phyloP scores from a whole-genome alignment of 345 rosid species.

The Syzygium aqueum region DNA sequence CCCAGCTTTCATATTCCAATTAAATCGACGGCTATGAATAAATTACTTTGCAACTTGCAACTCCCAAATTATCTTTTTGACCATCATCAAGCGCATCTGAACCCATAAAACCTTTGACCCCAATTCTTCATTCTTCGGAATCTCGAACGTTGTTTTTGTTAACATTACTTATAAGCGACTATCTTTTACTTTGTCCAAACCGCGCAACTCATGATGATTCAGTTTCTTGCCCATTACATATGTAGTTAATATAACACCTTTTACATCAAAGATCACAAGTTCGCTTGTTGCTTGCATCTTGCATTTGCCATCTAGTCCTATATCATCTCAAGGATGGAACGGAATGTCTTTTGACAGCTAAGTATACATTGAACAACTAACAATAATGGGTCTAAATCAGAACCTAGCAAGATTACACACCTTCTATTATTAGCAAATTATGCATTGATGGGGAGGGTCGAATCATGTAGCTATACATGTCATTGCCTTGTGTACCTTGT shows the following conservation, averaged over 20 bases:
- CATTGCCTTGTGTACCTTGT: neutral
- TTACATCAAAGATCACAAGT: neutral
- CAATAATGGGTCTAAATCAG: neutral
- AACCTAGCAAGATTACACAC: neutral
- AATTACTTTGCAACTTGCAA: neutral
- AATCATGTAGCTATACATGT: neutral
- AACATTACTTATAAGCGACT: neutral
- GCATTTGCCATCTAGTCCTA: slow-evolving; percentile 5
- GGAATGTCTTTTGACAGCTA: neutral
- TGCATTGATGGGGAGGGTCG: neutral
- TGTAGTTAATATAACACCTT: neutral
- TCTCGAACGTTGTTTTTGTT: neutral
- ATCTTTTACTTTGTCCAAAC: neutral
- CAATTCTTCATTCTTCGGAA: neutral
- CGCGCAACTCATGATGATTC: neutral
- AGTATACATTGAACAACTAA: neutral
- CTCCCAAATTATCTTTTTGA: slow-evolving; percentile 6
- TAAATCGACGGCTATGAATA: neutral
- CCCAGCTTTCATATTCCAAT: neutral
- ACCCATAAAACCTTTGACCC: neutral
- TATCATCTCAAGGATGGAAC: slow-evolving; percentile 1
- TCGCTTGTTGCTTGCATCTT: neutral
- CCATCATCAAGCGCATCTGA: neutral
- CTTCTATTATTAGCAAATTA: neutral
- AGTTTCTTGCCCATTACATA: neutral